Evolutionary conservation across 495 filamentous ascomycete species (phyloP).

Genomic region (Lophiotrema nucula): DNA sequence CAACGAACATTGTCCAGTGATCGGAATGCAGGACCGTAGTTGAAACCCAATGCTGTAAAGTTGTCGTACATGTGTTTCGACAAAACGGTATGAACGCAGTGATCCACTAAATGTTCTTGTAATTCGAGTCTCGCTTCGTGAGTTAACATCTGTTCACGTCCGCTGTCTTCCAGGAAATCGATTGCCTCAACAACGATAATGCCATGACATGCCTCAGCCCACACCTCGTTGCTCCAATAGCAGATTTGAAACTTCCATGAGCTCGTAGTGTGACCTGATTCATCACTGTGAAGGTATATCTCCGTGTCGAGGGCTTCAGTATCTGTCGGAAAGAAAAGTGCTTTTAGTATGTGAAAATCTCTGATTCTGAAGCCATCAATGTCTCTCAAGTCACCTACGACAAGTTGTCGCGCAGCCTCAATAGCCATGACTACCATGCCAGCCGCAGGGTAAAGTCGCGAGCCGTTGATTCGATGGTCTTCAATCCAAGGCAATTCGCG

Average conservation of each 20-base stretch:
- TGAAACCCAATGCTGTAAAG: too few species aligned
- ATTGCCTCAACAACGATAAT: too few species aligned
- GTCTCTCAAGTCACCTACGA: neutral
- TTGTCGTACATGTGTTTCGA: too few species aligned
- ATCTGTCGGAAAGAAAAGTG: neutral
- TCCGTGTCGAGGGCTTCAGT: neutral
- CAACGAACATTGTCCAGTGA: too few species aligned
- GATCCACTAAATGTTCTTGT: too few species aligned
- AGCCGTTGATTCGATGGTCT: conserved; percentile 4
- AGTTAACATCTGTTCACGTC: too few species aligned
- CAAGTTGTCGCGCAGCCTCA: neutral
- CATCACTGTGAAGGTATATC: neutral
- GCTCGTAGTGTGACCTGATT: neutral
- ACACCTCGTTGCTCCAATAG: too few species aligned
- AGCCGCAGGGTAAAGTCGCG: conserved; percentile 7
- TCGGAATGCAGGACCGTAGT: too few species aligned
- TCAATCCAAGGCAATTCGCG: neutral
- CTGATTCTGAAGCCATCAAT: neutral
- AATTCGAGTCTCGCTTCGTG: too few species aligned
- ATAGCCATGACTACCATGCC: conserved; percentile 16
- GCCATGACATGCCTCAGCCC: too few species aligned
- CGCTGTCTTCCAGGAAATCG: too few species aligned
- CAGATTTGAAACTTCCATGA: neutral
- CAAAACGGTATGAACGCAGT: too few species aligned
- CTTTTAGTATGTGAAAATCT: neutral